These are phyloP conservation scores for Strigomonas culicis DNA, from an alignment of 208 protist species.

Conservation along the genomic window DNA sequence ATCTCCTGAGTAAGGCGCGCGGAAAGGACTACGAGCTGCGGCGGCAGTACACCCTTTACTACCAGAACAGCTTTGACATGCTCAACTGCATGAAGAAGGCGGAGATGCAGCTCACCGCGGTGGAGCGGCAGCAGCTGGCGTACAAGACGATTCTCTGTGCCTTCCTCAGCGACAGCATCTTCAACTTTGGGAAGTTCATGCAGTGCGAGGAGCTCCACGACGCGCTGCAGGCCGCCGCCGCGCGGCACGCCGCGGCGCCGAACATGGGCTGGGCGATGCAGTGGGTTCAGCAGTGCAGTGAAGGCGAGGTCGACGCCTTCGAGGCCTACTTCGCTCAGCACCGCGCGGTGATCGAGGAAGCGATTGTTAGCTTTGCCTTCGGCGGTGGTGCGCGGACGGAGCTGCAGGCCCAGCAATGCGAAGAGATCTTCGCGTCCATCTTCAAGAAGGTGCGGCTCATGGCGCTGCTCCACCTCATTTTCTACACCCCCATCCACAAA, in stretches of 20 bases:
- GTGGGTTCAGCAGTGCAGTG: constrained; percentile 73
- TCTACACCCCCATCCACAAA: neutral
- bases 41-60: constrained; percentile 74
- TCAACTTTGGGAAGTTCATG: constrained; percentile 87
- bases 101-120: constrained; percentile 59
- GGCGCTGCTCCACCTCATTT: neutral
- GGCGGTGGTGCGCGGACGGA: constrained; percentile 66
- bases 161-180: constrained; percentile 77
- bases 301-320: constrained; percentile 72
- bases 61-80: constrained; percentile 82
- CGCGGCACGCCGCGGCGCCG: constrained; percentile 24
- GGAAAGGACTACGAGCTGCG: constrained; percentile 86
- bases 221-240: constrained; percentile 29
- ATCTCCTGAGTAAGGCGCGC: constrained; percentile 65
- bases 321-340: constrained; percentile 52
- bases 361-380: constrained; percentile 24
- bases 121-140: constrained; percentile 56
- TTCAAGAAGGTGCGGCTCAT: no score
- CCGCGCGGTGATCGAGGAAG: constrained; percentile 30
- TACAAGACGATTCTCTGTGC: constrained; percentile 74
- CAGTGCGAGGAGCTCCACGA: constrained; percentile 66
- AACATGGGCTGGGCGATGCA: constrained; percentile 50
- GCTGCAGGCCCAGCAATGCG: constrained; percentile 79
- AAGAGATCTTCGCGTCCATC: no score
- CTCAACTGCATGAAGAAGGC: constrained; percentile 72